Evolutionary conservation across 768 basidiomycete species (phyloP).

Genomic region (Gautieria morchelliformis): DNA sequence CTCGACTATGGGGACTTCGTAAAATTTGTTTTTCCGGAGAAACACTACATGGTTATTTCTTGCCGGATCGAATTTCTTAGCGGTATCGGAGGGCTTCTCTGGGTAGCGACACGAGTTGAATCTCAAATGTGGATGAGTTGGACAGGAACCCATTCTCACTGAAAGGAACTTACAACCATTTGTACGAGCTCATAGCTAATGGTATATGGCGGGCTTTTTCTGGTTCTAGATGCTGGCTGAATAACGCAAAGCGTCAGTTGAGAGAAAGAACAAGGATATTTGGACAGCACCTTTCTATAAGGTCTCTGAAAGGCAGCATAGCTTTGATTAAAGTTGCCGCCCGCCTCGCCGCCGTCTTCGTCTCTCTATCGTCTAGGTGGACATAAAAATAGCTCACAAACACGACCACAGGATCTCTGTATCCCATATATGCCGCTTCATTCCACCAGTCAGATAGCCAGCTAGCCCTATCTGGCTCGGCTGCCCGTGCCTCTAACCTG

Average conservation of each 20-base stretch:
- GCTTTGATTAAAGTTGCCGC: constrained; percentile 82
- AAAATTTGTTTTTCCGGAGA: constrained; percentile 87
- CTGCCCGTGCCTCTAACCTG: constrained; percentile 68
- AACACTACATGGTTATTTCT: constrained; percentile 84
- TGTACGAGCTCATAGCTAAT: constrained; percentile 88
- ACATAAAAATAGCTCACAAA: constrained; percentile 94
- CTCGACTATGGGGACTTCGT: constrained; percentile 62
- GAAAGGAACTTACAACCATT: constrained; percentile 63
- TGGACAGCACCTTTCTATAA: constrained; percentile 64
- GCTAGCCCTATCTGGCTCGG: constrained; percentile 44
- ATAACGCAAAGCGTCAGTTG: background rate
- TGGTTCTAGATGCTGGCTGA: constrained; percentile 71
- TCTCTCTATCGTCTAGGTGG: constrained; percentile 57
- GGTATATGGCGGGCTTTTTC: constrained; percentile 74
- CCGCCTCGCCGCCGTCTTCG: constrained; percentile 50
- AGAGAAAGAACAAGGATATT: background rate
- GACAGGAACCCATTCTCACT: background rate
- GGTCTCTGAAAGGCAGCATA: constrained; percentile 71
- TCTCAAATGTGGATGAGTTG: constrained; percentile 24
- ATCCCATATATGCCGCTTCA: constrained; percentile 79
- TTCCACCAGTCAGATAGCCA: constrained; percentile 99
- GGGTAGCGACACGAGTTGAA: constrained; percentile 95
- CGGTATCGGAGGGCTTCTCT: constrained; percentile 71
- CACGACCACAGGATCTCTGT: constrained; percentile 84
- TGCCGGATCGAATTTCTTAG: constrained; percentile 65